These are phyloP conservation scores for Pseudogymnoascus sp. DNA, from an alignment of 2,329 filamentous ascomycete genomes.

Conservation along the genomic window DNA sequence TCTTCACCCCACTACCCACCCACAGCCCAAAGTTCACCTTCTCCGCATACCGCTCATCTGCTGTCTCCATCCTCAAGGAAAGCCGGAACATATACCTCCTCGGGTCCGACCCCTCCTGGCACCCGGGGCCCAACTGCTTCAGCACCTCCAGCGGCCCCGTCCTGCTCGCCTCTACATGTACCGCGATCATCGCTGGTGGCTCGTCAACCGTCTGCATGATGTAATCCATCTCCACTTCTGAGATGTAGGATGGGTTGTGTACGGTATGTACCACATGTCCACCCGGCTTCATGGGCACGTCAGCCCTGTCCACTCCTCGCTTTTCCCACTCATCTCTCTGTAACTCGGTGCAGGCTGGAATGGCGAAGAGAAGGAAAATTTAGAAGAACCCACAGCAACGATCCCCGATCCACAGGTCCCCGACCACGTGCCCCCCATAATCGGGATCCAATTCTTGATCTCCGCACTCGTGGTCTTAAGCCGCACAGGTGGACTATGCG, in stretches of 20 bases:
- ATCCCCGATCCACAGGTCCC: conserved; percentile 44
- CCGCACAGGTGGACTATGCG: conserved; percentile 37
- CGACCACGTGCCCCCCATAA: conserved; percentile 42
- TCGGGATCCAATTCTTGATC: conserved; percentile 44
- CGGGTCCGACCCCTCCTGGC: conserved; percentile 25
- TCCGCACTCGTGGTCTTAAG: conserved; percentile 37
- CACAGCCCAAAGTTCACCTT: conserved; percentile 45
- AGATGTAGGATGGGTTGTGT: background rate
- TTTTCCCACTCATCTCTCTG: conserved; percentile 17
- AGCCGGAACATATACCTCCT: conserved; percentile 41
- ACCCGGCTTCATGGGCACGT: conserved; percentile 27
- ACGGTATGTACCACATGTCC: conserved; percentile 17
- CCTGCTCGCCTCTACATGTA: conserved; percentile 43
- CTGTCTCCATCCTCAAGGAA: conserved; percentile 44
- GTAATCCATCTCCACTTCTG: conserved; percentile 41
- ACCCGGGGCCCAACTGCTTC: conserved; percentile 20
- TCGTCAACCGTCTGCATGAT: conserved; percentile 43
- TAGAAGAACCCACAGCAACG: conserved; percentile 30
- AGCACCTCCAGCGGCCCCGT: conserved; percentile 39
- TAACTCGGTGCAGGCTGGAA: conserved; percentile 1
- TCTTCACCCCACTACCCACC: conserved; percentile 44
- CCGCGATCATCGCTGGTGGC: conserved; percentile 39
- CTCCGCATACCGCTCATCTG: conserved; percentile 43
- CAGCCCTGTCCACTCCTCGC: conserved; percentile 33
- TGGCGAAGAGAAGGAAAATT: background rate